phyloP scores from a whole-genome alignment of 441 rosid genomes.

The Isatis lusitanica region DNA sequence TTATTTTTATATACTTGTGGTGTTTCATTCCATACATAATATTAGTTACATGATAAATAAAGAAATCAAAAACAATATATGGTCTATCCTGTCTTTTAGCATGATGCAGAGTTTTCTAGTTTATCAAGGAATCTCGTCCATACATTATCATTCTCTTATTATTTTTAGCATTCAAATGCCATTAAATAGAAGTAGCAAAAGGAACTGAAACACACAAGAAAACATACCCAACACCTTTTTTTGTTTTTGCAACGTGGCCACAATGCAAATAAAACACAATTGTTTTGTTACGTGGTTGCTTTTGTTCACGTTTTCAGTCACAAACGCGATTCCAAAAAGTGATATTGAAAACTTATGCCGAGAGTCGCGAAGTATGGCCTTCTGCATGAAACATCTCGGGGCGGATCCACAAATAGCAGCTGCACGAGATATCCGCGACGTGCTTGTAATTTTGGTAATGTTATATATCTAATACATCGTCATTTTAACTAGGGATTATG shows the following conservation, averaged over 20 bases:
- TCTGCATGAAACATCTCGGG: not conserved
- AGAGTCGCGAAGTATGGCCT: not conserved
- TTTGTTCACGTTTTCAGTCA: not conserved
- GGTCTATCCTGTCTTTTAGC: not conserved
- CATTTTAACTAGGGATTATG: not conserved
- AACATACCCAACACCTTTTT: not conserved
- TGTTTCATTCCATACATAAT: too few species aligned
- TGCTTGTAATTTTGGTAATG: conserved; percentile 13
- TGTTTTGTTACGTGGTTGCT: not conserved
- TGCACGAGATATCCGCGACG: conserved; percentile 3
- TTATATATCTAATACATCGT: not conserved
- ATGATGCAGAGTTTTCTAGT: not conserved
- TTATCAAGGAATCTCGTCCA: not conserved
- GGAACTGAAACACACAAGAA: not conserved
- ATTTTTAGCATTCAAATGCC: not conserved
- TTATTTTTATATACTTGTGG: too few species aligned
- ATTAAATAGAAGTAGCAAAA: not conserved
- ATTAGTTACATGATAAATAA: not conserved
- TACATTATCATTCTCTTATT: not conserved
- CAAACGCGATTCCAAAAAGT: conserved; percentile 5
- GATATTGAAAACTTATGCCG: conserved; percentile 10
- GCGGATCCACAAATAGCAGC: not conserved
- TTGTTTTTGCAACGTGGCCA: not conserved
- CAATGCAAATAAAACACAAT: not conserved
- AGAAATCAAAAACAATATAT: not conserved